Conservation (phyloP, 306 rosid genomes). For the Nissolia schottii region DNA sequence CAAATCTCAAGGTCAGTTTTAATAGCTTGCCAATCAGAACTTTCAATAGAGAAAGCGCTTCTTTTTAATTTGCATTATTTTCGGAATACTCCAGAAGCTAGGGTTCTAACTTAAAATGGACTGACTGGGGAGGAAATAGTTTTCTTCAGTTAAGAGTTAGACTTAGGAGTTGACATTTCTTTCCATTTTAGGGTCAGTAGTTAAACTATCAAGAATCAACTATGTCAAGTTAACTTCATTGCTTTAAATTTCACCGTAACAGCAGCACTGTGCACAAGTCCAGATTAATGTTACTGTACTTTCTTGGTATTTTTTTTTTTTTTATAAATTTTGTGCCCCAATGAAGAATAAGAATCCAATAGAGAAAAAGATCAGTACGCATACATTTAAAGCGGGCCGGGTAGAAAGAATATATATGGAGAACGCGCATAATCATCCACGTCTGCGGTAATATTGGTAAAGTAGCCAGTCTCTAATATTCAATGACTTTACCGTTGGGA, state of each 20-base stretch:
- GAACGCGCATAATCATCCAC: conserved; percentile 14
- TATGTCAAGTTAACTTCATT: neutral
- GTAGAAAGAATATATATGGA: conserved; percentile 14
- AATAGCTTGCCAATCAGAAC: no score
- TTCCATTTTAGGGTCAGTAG: no score
- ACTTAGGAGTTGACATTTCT: no score
- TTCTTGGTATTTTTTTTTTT: no score
- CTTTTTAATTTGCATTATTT: no score
- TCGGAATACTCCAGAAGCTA: neutral
- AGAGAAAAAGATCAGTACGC: conserved; percentile 25
- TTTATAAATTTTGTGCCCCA: no score
- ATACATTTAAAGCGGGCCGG: conserved; percentile 9
- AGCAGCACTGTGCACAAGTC: neutral
- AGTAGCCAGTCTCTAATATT: conserved; percentile 8
- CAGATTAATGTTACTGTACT: neutral
- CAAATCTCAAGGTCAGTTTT: no score
- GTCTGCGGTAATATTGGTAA: neutral
- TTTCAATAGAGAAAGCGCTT: no score
- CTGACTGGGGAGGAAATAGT: neutral
- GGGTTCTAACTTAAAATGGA: neutral
- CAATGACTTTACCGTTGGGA: conserved; percentile 24
- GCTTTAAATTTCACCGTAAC: no score
- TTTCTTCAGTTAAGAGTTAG: no score
- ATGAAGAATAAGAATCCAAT: conserved; percentile 48
- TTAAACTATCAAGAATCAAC: no score